Evolutionary conservation across 176 grass and related monocot species (phyloP).

Genomic region (Elymus sibiricus): DNA sequence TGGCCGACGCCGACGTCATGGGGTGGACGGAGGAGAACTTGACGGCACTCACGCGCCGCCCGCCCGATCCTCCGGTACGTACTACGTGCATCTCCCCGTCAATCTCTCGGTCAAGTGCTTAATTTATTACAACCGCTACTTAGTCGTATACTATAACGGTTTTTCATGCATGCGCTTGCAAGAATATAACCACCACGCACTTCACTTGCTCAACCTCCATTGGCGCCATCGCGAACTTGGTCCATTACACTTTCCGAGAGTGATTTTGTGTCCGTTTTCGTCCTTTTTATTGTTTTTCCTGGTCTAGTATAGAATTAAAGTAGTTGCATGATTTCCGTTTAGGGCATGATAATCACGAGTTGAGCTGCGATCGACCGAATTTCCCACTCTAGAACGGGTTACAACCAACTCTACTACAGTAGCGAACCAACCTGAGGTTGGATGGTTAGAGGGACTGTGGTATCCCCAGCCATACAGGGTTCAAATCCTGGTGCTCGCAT

Average conservation of each 20-base stretch:
- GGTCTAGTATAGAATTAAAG: not conserved
- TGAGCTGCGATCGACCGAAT: not conserved
- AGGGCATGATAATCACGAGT: not conserved
- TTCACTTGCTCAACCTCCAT: not conserved
- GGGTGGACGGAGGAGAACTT: slow-evolving; percentile 52
- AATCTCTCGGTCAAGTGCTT: slow-evolving; percentile 2
- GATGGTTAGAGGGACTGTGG: too few relatives aligned
- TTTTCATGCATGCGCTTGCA: not conserved
- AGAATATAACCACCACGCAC: slow-evolving; percentile 9
- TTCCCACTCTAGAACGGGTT: not conserved
- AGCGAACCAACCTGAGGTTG: too few relatives aligned
- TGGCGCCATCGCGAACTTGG: too few relatives aligned
- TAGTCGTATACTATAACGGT: not conserved
- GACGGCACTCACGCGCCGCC: slow-evolving; percentile 22
- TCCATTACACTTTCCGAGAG: too few relatives aligned
- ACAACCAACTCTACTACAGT: not conserved
- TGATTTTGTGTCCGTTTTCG: too few relatives aligned
- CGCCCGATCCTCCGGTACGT: slow-evolving; percentile 37
- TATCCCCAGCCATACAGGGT: too few relatives aligned
- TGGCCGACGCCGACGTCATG: slow-evolving; percentile 43
- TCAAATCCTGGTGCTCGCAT: too few relatives aligned
- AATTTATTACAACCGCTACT: not conserved
- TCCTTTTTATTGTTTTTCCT: too few relatives aligned
- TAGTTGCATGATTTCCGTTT: not conserved
- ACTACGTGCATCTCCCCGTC: not conserved